Base-by-base conservation (phyloP, 2,329 filamentous ascomycete species). In the Talaromyces sp. region DNA sequence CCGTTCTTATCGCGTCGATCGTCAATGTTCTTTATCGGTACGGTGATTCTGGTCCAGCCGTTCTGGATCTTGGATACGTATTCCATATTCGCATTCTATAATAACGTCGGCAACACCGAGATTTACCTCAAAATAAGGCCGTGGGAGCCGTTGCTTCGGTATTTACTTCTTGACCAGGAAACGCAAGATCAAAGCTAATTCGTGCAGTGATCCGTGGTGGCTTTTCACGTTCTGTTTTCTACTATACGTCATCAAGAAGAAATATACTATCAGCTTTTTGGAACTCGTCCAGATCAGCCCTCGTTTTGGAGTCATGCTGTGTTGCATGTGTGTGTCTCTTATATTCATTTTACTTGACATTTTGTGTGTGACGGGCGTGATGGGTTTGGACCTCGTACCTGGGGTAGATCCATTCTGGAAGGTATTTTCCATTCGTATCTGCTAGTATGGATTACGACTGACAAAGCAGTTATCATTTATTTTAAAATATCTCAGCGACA, bases 371-470 rank as follows among this genome's bases (percentile, higher is more conserved):
- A 82, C 83, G 0, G 72, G 74, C 4, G 79, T 74, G 0, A 74
- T 84, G 22, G 65, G 65, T 7, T 65, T 64, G 6, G 59, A 62
- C 6, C 64, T 77, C 0, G 75, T 78, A 0, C 80, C 80, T 7
- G 83, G 83, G 15, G 81, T 86, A 63, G 84, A 86, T 64, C 84
- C 84, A 0, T 87, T 85, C 67, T 87, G 84, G 84, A 84, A 77
- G 72, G 43, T 46, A 46, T 19, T 33, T 9, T 21, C 21, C 5
- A 9, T 4, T 11, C 10, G 6, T 17, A 8, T 40, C 33, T 2
- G 33, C 8, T 35, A 10, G 8, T 11, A 13, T 9, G 33, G 33
- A 10, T 35, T 35, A 2, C 10, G 10, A 11, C 13, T 46, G 43
- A 31, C 25, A 5, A 17, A 15, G 17, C 11, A 46, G 43, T 66